phyloP scores from a whole-genome alignment of 495 filamentous ascomycete species.

The Penicillium cosmopolitanum region DNA sequence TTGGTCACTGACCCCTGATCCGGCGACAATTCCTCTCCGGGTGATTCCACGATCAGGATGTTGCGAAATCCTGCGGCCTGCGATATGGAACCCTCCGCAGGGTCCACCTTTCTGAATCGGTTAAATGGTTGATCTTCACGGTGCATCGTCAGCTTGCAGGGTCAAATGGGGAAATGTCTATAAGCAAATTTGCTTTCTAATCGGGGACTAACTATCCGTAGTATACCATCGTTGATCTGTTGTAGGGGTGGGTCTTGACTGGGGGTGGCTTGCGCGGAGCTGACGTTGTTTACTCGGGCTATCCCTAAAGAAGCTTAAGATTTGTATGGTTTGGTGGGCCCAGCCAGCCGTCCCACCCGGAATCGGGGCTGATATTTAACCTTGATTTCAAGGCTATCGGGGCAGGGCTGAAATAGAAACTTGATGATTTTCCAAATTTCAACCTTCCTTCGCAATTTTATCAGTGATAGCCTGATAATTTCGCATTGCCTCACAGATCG shows the following conservation, averaged over 20 bases:
- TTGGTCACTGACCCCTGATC: not conserved
- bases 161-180: not conserved
- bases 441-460: too few relatives aligned
- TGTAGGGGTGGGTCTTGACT: not conserved
- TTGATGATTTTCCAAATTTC: not conserved
- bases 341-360: not conserved
- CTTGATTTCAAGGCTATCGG: conserved; percentile 1
- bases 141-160: not conserved
- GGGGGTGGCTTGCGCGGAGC: conserved; percentile 1
- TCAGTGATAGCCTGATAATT: too few relatives aligned
- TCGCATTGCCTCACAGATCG: too few relatives aligned
- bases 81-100: not conserved
- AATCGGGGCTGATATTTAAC: not conserved
- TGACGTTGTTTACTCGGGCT: not conserved
- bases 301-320: not conserved
- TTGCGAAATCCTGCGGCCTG: not conserved
- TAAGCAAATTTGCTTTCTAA: not conserved
- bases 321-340: not conserved
- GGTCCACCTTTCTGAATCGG: not conserved
- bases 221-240: not conserved
- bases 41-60: not conserved
- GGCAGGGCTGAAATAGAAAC: not conserved
- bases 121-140: not conserved
- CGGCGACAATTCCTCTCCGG: not conserved
- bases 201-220: not conserved